Base-by-base conservation (phyloP, 768 basidiomycete genomes). In the Epithele typhae region DNA sequence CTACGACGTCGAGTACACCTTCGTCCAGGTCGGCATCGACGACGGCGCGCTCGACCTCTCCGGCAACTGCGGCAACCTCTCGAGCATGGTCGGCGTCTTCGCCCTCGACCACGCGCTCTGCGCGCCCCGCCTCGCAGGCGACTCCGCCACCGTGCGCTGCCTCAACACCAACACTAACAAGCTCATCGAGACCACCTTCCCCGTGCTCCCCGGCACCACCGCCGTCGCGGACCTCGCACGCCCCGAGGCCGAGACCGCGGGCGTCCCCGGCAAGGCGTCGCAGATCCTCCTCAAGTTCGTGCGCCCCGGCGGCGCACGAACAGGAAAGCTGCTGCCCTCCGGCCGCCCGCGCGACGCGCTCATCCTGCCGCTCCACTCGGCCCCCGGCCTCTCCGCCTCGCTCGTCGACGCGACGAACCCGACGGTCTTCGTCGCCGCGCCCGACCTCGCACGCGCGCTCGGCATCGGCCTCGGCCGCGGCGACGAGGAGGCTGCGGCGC, bases 361-460 rank as follows among this genome's bases (percentile, higher is more conserved):
- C 35, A 14, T 7, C 7, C 8, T 30, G 32, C 45, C 44, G 19
- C 40, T 59, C 23, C 46, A 54, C 30, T 51, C 54, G 15, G 39
- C 25, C 35, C 27, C 23, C 1, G 27, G 14, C 14, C 37, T 57
- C 2, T 46, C 41, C 9, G 73, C 68, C 1, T 84, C 83, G 10
- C 70, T 82, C 8, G 74, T 88, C 11, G 86, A 88, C 56, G 84
- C 84, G 1, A 82, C 86, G 14, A 87, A 88, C 59, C 86, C 86
- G 0, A 82, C 79, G 5, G 76, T 89, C 14, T 81, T 89, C 63
- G 70, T 87, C 53, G 45, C 63, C 25, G 62, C 69, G 4, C 49
- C 62, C 1, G 75, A 78, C 33, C 67, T 87, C 30, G 52, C 59
- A 18, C 37, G 51, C 5, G 61, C 68, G 27, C 66, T 78, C 36